A percentile compares a stretch with the other conserved stretches of the same genome.
Evolutionary conservation across 805 yeast species (phyloP).

Genomic region (Kodamaea kakaduensis): DNA sequence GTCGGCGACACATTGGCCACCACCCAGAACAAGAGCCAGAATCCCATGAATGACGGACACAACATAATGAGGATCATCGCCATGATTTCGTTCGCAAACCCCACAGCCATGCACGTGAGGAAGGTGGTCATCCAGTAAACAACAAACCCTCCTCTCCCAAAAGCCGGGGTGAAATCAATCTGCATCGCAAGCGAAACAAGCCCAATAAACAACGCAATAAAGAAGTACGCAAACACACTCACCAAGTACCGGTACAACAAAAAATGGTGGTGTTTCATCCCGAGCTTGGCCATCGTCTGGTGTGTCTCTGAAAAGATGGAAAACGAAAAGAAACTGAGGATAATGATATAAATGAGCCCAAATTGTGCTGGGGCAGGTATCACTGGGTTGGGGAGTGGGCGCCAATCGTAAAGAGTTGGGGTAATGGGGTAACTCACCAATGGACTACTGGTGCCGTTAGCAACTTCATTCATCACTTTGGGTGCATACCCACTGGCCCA

Average conservation of each 20-base stretch:
- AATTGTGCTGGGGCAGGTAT: conserved; percentile 67
- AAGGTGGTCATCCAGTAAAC: conserved; percentile 69
- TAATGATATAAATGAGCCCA: conserved; percentile 68
- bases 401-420: conserved; percentile 39
- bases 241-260: conserved; percentile 49
- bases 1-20: conserved; percentile 30
- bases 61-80: conserved; percentile 48
- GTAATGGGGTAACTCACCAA: conserved; percentile 28
- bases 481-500: conserved; percentile 24
- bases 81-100: conserved; percentile 67
- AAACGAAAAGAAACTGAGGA: conserved; percentile 69
- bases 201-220: conserved; percentile 55
- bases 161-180: conserved; percentile 52
- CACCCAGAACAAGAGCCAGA: conserved; percentile 34
- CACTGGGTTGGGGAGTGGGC: conserved; percentile 49
- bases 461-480: conserved; percentile 6
- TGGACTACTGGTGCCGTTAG: conserved; percentile 9
- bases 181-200: conserved; percentile 67
- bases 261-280: conserved; percentile 42
- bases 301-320: conserved; percentile 57
- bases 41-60: conserved; percentile 63
- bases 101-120: conserved; percentile 71
- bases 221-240: conserved; percentile 50
- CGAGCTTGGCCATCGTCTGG: conserved; percentile 40
- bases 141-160: conserved; percentile 68